Conservation (phyloP, 1,284 basidiomycete genomes). For the Cryptococcus sp. region DNA sequence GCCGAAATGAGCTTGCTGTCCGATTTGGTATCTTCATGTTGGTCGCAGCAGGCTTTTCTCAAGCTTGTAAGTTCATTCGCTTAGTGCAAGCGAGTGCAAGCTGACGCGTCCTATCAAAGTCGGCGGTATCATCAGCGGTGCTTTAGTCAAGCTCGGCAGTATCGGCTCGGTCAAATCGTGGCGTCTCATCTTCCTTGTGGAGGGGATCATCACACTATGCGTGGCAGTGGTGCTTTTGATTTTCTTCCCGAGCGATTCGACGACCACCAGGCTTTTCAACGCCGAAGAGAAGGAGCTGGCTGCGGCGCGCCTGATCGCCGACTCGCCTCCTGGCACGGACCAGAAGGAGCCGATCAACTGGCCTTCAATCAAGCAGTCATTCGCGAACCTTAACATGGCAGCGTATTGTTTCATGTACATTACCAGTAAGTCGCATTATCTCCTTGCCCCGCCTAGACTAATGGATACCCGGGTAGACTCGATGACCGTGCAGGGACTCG, state of each 20-base stretch:
- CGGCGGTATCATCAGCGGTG: constrained; percentile 25
- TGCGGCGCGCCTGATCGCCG: constrained; percentile 26
- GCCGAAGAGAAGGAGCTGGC: constrained; percentile 30
- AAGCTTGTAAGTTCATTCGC: constrained; percentile 10
- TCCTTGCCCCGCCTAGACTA: neutral
- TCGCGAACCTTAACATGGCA: constrained; percentile 18
- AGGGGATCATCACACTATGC: constrained; percentile 42
- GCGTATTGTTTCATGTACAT: constrained; percentile 27
- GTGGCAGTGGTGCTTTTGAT: constrained; percentile 27
- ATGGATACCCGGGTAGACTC: neutral
- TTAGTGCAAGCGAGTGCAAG: neutral
- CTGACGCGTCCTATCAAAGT: constrained; percentile 11
- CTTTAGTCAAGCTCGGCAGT: constrained; percentile 16
- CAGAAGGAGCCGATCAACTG: constrained; percentile 22
- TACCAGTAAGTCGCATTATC: constrained; percentile 11
- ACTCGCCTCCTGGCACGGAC: constrained; percentile 29
- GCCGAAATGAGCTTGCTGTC: constrained; percentile 25
- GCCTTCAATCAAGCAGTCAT: constrained; percentile 20
- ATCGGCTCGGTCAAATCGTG: constrained; percentile 27
- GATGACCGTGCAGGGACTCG: constrained; percentile 29
- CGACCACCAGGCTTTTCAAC: constrained; percentile 28
- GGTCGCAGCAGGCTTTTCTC: constrained; percentile 13
- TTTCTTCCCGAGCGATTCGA: constrained; percentile 32
- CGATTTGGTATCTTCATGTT: constrained; percentile 31
- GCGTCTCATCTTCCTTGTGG: constrained; percentile 32